These are phyloP conservation scores for Casuarina equisetifolia DNA, from an alignment of 306 rosid genomes.

Conservation along the genomic window DNA sequence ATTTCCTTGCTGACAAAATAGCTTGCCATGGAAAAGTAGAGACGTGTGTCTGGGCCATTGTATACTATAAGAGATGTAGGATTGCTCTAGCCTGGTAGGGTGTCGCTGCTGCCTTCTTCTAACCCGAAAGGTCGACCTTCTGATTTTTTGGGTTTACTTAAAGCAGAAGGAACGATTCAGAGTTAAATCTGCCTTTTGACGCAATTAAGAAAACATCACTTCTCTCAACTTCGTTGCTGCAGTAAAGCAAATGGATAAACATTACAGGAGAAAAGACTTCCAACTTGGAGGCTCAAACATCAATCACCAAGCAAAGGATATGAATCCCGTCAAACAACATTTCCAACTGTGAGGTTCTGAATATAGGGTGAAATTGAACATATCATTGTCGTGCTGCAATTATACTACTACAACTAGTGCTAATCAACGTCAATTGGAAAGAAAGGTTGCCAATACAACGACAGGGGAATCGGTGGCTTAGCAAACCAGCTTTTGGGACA, in stretches of 20 bases:
- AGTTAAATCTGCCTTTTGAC: not conserved
- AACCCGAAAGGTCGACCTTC: too few relatives aligned
- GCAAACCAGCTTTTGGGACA: conserved; percentile 6
- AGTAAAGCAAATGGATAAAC: not conserved
- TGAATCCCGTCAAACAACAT: too few relatives aligned
- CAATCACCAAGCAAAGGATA: too few relatives aligned
- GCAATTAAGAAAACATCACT: not conserved
- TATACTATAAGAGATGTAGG: too few relatives aligned
- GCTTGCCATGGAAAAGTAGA: too few relatives aligned
- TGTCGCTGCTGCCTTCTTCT: too few relatives aligned
- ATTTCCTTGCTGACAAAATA: not conserved
- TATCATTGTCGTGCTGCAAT: not conserved
- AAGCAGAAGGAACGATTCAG: not conserved
- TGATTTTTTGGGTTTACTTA: too few relatives aligned
- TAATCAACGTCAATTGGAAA: conserved; percentile 28
- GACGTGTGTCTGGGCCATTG: too few relatives aligned
- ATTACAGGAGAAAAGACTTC: too few relatives aligned
- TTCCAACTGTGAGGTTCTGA: not conserved
- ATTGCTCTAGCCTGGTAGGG: too few relatives aligned
- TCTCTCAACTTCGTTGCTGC: not conserved
- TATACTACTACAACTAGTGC: not conserved
- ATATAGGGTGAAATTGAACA: not conserved
- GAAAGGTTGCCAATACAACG: conserved; percentile 30
- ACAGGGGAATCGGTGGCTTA: conserved; percentile 2
- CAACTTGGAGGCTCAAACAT: not conserved